Evolutionary conservation across 2,329 filamentous ascomycete species (phyloP).

Genomic region (Phoma herbarum): DNA sequence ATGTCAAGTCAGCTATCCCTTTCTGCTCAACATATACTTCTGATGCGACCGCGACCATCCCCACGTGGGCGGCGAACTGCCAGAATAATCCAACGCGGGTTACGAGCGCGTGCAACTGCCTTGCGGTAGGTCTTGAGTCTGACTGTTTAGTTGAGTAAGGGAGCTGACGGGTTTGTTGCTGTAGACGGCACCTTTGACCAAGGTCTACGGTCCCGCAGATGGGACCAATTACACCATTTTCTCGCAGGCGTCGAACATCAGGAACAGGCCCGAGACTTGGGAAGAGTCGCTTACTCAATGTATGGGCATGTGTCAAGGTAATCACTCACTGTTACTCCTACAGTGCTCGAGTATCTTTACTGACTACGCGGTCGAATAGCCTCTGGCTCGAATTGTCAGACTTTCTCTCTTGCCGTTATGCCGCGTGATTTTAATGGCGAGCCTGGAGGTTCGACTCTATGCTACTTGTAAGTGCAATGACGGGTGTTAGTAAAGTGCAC

Average conservation of each 20-base stretch:
- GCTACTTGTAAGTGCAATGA: conserved; percentile 4
- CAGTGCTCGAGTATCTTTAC: not conserved
- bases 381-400: conserved; percentile 3
- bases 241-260: conserved; percentile 2
- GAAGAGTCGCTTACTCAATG: conserved; percentile 2
- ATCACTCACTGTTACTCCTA: not conserved
- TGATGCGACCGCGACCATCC: not conserved
- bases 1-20: not conserved
- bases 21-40: conserved; percentile 6
- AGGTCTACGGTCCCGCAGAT: conserved; percentile 4
- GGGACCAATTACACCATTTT: conserved; percentile 3
- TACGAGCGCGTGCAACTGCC: conserved; percentile 2
- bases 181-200: conserved; percentile 2
- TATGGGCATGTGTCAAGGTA: conserved; percentile 1
- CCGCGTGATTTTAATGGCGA: not conserved
- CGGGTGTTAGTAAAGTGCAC: not conserved
- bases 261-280: conserved; percentile 6
- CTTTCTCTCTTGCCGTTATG: conserved; percentile 2
- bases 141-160: too few species aligned
- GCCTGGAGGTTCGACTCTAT: not conserved
- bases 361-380: not conserved
- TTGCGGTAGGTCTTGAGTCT: not conserved
- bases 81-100: conserved; percentile 6
- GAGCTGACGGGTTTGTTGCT: not conserved
- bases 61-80: conserved; percentile 9